Conservation (phyloP, 305 asterid genomes). For the Solanum chacoense region DNA sequence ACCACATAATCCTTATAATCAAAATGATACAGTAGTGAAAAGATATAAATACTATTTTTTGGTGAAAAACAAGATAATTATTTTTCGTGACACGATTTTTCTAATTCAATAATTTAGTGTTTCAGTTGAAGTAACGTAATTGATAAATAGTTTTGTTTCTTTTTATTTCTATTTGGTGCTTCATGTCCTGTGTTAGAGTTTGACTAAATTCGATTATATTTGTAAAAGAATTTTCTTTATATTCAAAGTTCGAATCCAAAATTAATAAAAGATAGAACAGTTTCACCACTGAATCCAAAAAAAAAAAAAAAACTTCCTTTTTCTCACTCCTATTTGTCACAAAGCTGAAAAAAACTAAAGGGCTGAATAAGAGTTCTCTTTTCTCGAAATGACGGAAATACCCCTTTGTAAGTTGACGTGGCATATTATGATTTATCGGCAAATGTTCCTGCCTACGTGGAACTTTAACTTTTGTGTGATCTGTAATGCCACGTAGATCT, state of each 20-base stretch:
- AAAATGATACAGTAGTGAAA: not conserved
- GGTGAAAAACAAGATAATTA: not conserved
- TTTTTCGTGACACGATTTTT: not conserved
- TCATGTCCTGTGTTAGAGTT: not conserved
- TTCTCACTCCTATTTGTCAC: not conserved
- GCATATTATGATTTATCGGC: not conserved
- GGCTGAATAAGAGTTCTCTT: not conserved
- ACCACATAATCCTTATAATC: not conserved
- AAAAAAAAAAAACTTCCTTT: too few relatives aligned
- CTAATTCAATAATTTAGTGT: not conserved
- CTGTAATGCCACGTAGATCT: not conserved
- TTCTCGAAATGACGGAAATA: too few relatives aligned
- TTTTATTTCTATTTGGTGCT: not conserved
- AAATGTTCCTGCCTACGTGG: not conserved
- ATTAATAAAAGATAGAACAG: too few relatives aligned
- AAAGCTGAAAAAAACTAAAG: not conserved
- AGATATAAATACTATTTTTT: not conserved
- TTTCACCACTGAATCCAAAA: fast-evolving
- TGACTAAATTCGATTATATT: not conserved
- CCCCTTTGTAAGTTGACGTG: not conserved
- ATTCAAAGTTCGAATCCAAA: not conserved
- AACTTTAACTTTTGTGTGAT: not conserved
- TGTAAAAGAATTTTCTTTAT: too few relatives aligned
- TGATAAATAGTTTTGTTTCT: not conserved
- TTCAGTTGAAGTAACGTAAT: not conserved